Conservation (phyloP, 1,284 basidiomycete genomes). For the Ceratobasidium sp. region DNA sequence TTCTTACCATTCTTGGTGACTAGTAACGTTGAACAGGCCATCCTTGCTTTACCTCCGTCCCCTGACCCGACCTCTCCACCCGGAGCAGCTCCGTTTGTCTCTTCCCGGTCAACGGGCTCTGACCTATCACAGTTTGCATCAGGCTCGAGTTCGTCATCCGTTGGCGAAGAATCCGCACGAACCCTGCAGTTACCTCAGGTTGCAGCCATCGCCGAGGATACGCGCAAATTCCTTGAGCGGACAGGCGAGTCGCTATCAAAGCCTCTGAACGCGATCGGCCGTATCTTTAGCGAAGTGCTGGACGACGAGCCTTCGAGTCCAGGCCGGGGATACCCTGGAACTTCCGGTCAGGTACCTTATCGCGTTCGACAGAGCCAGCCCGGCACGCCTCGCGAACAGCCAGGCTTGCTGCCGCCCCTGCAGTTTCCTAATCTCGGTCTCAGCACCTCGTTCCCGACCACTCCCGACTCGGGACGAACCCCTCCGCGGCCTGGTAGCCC, state of each 20-base stretch:
- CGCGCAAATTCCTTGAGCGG: constrained; percentile 80
- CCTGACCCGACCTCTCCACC: constrained; percentile 41
- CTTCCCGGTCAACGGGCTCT: constrained; percentile 47
- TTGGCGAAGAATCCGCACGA: constrained; percentile 86
- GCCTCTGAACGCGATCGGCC: constrained; percentile 84
- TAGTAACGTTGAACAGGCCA: constrained; percentile 84
- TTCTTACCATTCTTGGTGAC: background rate
- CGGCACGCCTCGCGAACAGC: background rate
- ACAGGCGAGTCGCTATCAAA: constrained; percentile 89
- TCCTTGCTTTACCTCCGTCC: constrained; percentile 74
- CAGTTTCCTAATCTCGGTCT: constrained; percentile 55
- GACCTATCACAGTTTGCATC: constrained; percentile 48
- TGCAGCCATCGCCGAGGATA: constrained; percentile 72
- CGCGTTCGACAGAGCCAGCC: constrained; percentile 27
- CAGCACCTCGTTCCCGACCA: constrained; percentile 53
- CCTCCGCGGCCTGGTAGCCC: constrained; percentile 66
- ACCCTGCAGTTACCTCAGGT: constrained; percentile 71
- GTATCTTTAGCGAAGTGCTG: constrained; percentile 82
- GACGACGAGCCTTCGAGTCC: constrained; percentile 53
- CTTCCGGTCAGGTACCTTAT: constrained; percentile 43
- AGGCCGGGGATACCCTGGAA: constrained; percentile 40
- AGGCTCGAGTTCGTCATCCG: constrained; percentile 54
- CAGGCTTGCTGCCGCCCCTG: constrained; percentile 51
- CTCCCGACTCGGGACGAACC: constrained; percentile 52
- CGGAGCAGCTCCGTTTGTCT: constrained; percentile 56